Evolutionary conservation across 1,284 basidiomycete genomes (phyloP).

Genomic region (Cerioporus squamosus): DNA sequence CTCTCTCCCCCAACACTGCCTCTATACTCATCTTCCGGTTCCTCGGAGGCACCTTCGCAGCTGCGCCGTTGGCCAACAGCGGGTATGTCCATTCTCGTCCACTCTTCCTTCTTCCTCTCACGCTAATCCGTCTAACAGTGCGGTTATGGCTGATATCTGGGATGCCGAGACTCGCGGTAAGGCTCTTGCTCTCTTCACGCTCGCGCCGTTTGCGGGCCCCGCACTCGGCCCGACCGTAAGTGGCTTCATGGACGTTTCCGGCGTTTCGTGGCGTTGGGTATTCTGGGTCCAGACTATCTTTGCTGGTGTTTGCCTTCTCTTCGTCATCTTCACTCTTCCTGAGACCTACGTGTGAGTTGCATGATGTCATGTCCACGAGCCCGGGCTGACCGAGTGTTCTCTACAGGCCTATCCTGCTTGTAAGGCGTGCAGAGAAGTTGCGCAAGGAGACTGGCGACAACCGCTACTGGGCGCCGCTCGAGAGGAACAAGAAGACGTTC

Average conservation of each 20-base stretch:
- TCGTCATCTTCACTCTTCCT: conserved; percentile 71
- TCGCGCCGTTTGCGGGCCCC: conserved; percentile 79
- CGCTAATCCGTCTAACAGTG: conserved; percentile 24
- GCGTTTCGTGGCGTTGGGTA: conserved; percentile 71
- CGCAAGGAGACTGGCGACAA: conserved; percentile 57
- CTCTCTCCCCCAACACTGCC: conserved; percentile 60
- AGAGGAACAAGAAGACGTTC: conserved; percentile 37
- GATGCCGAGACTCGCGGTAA: conserved; percentile 40
- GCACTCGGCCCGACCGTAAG: conserved; percentile 69
- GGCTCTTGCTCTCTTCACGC: conserved; percentile 40
- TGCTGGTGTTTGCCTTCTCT: conserved; percentile 49
- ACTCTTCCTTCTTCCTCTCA: not conserved
- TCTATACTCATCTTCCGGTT: conserved; percentile 69
- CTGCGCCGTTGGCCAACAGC: conserved; percentile 45
- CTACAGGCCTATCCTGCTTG: conserved; percentile 50
- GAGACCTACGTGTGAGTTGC: conserved; percentile 66
- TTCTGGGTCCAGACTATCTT: conserved; percentile 81
- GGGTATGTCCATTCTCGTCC: conserved; percentile 20
- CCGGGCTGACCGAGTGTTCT: not conserved
- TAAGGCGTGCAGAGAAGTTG: conserved; percentile 36
- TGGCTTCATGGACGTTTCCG: conserved; percentile 55
- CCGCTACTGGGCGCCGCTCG: conserved; percentile 50
- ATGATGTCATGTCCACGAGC: not conserved
- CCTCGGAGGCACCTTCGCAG: conserved; percentile 61
- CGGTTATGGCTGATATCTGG: conserved; percentile 41